These are phyloP conservation scores for Bocquillonia castaneifolia DNA, from an alignment of 441 rosid species.

Conservation along the genomic window DNA sequence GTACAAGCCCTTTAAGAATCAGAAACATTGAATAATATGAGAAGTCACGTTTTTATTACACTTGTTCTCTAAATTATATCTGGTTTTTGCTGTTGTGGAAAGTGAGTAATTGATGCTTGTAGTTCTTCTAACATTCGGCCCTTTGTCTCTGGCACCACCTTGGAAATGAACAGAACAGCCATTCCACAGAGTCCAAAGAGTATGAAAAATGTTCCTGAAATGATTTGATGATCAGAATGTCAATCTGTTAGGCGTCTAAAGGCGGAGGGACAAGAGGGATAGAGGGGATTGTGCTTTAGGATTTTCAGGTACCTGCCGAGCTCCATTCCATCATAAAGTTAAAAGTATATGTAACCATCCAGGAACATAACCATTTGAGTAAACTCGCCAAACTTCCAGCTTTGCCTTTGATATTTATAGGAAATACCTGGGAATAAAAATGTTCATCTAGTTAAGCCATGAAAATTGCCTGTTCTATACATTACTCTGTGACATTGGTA, in stretches of 20 bases:
- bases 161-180: constrained; percentile 36
- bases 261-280: too few species aligned
- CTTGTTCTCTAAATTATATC: background rate
- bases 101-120: constrained; percentile 31
- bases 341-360: constrained; percentile 43
- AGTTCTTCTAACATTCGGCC: constrained; percentile 56
- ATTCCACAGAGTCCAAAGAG: constrained; percentile 32
- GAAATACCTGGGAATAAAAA: constrained; percentile 45
- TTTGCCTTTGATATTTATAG: constrained; percentile 44
- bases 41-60: background rate
- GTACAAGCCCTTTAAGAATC: background rate
- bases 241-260: background rate
- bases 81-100: background rate
- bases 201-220: constrained; percentile 51
- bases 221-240: background rate
- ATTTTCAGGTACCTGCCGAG: constrained; percentile 39
- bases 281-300: too few species aligned
- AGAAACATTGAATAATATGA: background rate
- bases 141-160: constrained; percentile 52
- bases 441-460: background rate
- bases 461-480: background rate
- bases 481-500: background rate
- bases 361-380: constrained; percentile 41
- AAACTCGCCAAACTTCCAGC: constrained; percentile 56
- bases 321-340: constrained; percentile 61